Percentiles rank a stretch among this genome's conserved stretches.
Conservation (phyloP, 2,329 filamentous ascomycete genomes). For the Gaeumannomyces tritici region DNA sequence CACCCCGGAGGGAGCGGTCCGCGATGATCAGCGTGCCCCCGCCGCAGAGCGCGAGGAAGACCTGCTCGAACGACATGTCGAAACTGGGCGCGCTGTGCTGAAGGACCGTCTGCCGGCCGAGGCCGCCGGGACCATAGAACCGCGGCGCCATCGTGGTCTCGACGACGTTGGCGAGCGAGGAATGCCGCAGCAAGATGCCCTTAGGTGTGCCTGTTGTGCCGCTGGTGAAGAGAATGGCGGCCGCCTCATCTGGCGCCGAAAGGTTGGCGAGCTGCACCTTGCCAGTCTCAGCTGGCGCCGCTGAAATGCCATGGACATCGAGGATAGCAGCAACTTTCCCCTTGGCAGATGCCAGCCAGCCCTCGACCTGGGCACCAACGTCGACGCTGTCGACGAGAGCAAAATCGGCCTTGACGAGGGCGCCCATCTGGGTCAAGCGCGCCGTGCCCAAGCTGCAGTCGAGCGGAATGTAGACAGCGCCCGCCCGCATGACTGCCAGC, state of each 20-base stretch:
- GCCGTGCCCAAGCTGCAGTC: background rate
- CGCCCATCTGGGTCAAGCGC: background rate
- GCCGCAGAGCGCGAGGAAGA: conserved; percentile 22
- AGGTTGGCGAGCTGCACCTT: no score
- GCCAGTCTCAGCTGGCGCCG: no score
- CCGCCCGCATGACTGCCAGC: background rate
- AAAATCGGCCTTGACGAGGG: background rate
- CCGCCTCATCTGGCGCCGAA: background rate
- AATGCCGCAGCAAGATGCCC: conserved; percentile 47
- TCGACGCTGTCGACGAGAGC: background rate
- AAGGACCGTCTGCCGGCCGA: background rate
- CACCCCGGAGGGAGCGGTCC: conserved; percentile 17
- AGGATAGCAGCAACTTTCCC: no score
- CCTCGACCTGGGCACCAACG: no score
- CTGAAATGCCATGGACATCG: no score
- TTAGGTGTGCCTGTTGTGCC: conserved; percentile 49
- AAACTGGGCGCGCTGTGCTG: conserved; percentile 24
- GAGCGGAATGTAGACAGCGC: background rate
- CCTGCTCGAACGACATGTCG: conserved; percentile 28
- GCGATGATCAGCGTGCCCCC: conserved; percentile 27
- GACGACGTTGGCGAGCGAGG: conserved; percentile 38
- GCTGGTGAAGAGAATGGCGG: conserved; percentile 41
- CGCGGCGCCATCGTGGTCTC: background rate
- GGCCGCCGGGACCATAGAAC: conserved; percentile 6
- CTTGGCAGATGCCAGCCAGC: no score